phyloP scores from a whole-genome alignment of 108 stramenopile genomes.

The Skeletonema potamos region DNA sequence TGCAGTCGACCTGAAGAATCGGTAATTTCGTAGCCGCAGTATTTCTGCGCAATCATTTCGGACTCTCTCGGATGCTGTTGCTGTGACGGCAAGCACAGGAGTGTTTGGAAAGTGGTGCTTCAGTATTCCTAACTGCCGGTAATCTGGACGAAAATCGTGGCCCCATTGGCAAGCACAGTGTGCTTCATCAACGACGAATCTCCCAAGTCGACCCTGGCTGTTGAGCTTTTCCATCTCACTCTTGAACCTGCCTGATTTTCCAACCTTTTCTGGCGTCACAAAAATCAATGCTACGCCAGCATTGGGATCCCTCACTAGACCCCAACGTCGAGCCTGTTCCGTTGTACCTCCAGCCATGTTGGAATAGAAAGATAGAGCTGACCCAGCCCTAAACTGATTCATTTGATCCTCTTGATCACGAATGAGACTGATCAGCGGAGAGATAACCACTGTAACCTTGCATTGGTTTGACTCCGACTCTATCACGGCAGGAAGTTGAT shows the following conservation, averaged over 20 bases:
- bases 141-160: constrained; percentile 91
- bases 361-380: constrained; percentile 67
- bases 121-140: constrained; percentile 88
- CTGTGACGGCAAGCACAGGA: constrained; percentile 79
- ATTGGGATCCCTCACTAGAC: constrained; percentile 56
- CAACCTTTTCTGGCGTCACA: constrained; percentile 94
- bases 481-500: constrained; percentile 86
- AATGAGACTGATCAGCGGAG: constrained; percentile 91
- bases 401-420: constrained; percentile 94
- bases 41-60: constrained; percentile 84
- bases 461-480: constrained; percentile 29
- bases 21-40: constrained; percentile 65
- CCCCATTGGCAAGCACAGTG: constrained; percentile 71
- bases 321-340: constrained; percentile 69
- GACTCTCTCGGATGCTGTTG: constrained; percentile 89
- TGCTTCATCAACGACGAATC: constrained; percentile 94
- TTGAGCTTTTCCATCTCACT: constrained; percentile 70
- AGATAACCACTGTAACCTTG: constrained; percentile 83
- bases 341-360: constrained; percentile 48
- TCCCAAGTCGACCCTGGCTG: constrained; percentile 64
- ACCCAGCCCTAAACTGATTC: constrained; percentile 58
- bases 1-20: constrained; percentile 78
- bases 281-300: constrained; percentile 82
- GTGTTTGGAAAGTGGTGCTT: constrained; percentile 74
- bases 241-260: constrained; percentile 49